Conservation (phyloP, 352 stramenopile genomes). For the Blastocystis sp. region DNA sequence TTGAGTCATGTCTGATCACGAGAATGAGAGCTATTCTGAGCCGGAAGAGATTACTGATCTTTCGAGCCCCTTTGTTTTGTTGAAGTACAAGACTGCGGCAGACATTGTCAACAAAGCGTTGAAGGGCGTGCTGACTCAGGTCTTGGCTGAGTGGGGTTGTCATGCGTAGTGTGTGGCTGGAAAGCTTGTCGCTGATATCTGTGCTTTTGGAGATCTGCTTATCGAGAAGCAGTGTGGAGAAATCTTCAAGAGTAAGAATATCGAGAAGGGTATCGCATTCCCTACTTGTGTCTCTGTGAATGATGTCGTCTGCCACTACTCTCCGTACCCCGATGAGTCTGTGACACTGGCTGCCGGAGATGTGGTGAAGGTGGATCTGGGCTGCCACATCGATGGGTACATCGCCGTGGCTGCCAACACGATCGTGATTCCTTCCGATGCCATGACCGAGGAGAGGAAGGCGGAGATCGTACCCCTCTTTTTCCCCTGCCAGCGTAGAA, state of each 20-base stretch:
- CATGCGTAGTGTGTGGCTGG: slow-evolving; percentile 14
- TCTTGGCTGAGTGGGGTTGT: slow-evolving; percentile 54
- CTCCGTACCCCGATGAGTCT: slow-evolving; percentile 82
- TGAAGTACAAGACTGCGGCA: slow-evolving; percentile 92
- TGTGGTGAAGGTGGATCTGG: slow-evolving; percentile 90
- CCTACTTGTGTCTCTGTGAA: slow-evolving; percentile 97
- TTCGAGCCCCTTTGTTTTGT: slow-evolving; percentile 82
- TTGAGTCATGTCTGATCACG: slow-evolving; percentile 67
- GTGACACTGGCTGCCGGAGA: slow-evolving; percentile 78
- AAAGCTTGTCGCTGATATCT: slow-evolving; percentile 54
- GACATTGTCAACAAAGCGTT: slow-evolving; percentile 97
- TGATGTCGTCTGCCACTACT: slow-evolving; percentile 96
- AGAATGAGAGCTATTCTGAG: slow-evolving; percentile 70
- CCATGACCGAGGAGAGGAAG: not conserved
- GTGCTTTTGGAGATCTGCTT: slow-evolving; percentile 72
- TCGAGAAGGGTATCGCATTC: slow-evolving; percentile 98
- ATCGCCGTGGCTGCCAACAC: slow-evolving; percentile 96
- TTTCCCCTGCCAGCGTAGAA: slow-evolving; percentile 70
- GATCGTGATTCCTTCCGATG: slow-evolving; percentile 76
- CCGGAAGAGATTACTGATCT: slow-evolving; percentile 75
- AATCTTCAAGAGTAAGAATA: slow-evolving; percentile 91
- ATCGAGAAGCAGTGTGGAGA: slow-evolving; percentile 74
- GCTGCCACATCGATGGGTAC: slow-evolving; percentile 98
- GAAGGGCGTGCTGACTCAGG: slow-evolving; percentile 85
- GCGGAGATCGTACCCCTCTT: not conserved